phyloP scores from a whole-genome alignment of 2,329 filamentous ascomycete species.

The Hansfordia pulvinata region DNA sequence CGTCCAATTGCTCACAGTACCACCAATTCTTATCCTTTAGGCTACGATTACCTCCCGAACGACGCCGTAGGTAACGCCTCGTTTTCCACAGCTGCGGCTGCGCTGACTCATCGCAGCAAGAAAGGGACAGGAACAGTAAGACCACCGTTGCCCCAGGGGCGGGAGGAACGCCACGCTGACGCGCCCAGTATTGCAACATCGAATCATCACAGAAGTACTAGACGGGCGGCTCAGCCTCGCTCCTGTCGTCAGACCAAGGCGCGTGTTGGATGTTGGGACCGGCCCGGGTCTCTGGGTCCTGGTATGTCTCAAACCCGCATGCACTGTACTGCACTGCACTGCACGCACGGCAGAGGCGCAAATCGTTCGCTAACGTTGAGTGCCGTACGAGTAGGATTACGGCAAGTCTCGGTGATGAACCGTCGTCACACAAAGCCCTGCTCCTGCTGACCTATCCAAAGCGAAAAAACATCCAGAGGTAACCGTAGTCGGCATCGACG shows the following conservation, averaged over 20 bases:
- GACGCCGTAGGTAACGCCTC: conserved; percentile 7
- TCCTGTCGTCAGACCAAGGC: conserved; percentile 11
- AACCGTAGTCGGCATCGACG: conserved; percentile 15
- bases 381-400: too few relatives aligned
- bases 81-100: neutral
- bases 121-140: conserved; percentile 16
- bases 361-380: too few relatives aligned
- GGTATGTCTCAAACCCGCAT: too few relatives aligned
- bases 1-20: conserved; percentile 2
- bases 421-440: too few relatives aligned
- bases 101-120: conserved; percentile 10
- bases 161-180: conserved; percentile 2
- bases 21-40: conserved; percentile 4
- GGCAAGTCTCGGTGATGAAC: too few relatives aligned
- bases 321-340: too few relatives aligned
- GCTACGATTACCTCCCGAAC: conserved; percentile 7
- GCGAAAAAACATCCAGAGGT: conserved; percentile 13
- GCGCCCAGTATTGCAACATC: conserved; percentile 13
- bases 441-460: too few relatives aligned
- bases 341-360: conserved; percentile 11
- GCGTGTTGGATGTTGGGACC: conserved; percentile 15
- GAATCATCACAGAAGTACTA: conserved; percentile 14
- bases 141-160: neutral
- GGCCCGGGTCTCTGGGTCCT: conserved; percentile 16
- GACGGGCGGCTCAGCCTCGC: conserved; percentile 14